Base-by-base conservation (phyloP, 2,329 filamentous ascomycete genomes). In the Fusarium oxysporum region DNA sequence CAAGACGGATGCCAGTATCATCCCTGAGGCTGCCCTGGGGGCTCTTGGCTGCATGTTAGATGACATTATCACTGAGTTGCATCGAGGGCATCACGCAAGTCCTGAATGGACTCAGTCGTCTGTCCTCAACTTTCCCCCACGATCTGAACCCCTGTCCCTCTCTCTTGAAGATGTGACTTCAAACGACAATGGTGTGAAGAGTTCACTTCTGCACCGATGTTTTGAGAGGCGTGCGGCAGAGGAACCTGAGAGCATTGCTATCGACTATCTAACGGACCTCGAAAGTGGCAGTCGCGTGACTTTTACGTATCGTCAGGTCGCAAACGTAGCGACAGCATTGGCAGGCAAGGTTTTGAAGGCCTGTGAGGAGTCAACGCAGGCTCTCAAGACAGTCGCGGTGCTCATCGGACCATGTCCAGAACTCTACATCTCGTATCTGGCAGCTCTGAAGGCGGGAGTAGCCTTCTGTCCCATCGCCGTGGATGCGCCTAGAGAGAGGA, bases 101-200 rank as follows among this genome's bases (percentile, higher is more conserved):
- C 16, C 6, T 25, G 13, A 33, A 28, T 71, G 68, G 68, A 43
- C 53, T 11, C 38, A 53, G 0, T 53, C 68, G 8, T 71, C 68
- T 28, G 63, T 59, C 4, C 47, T 71, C 41, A 71, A 71, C 33
- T 59, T 68, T 7, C 68, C 68, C n/a, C 43, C 68, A 32, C 28
- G 21, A 28, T 4, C 45, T 21, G 6, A 33, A 12, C 63, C 63
- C 1, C 11, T 45, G 10, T 21, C 19, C 0, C 21, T 44, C 7
- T 30, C 14, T 38, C 13, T 8, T 4, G 21, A 41, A 9, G 17
- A 13, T 4, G 40, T 5, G 9, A 50, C 14, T 32, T 33, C 16
- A 8, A 10, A 33, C 0, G 2, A 4, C 1, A 14, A 23, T 17
- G 32, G 17, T 17, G 7, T 6, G 3, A 25, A 23, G 8, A 19